A percentile compares a stretch with the other conserved stretches of the same genome.
phyloP scores from a whole-genome alignment of 1,284 basidiomycete genomes.

The Malassezia cuniculi region DNA sequence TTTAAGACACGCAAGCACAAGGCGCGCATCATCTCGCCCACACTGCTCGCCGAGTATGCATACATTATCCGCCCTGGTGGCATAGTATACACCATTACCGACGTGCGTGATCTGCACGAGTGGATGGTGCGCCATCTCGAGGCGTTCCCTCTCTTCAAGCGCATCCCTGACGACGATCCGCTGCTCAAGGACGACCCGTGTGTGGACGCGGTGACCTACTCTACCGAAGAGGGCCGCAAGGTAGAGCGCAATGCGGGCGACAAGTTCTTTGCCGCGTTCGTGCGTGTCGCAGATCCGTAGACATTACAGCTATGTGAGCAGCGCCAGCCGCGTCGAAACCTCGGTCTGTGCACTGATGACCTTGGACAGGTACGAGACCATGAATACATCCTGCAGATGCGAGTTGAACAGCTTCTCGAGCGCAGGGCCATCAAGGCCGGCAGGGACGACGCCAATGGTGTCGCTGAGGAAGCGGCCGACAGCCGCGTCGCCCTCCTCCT shows the following conservation, averaged over 20 bases:
- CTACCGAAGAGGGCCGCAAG: constrained; percentile 85
- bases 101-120: constrained; percentile 80
- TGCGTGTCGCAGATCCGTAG: constrained; percentile 37
- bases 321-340: constrained; percentile 72
- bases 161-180: constrained; percentile 57
- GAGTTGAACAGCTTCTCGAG: constrained; percentile 42
- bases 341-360: constrained; percentile 88
- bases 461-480: constrained; percentile 87
- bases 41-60: constrained; percentile 79
- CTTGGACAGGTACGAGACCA: constrained; percentile 89
- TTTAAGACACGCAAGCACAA: constrained; percentile 98
- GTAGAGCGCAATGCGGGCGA: constrained; percentile 80
- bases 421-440: constrained; percentile 27
- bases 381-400: constrained; percentile 64
- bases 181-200: constrained; percentile 49
- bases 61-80: constrained; percentile 81
- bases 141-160: constrained; percentile 72
- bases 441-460: constrained; percentile 49
- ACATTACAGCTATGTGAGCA: constrained; percentile 50
- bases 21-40: constrained; percentile 84
- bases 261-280: constrained; percentile 77
- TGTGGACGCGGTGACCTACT: constrained; percentile 31
- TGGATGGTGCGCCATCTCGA: constrained; percentile 89
- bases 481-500: constrained; percentile 67
- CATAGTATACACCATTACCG: constrained; percentile 93